These are phyloP conservation scores for Cenchrus purpureus DNA, from an alignment of 176 grass and related monocot genomes.

Conservation along the genomic window DNA sequence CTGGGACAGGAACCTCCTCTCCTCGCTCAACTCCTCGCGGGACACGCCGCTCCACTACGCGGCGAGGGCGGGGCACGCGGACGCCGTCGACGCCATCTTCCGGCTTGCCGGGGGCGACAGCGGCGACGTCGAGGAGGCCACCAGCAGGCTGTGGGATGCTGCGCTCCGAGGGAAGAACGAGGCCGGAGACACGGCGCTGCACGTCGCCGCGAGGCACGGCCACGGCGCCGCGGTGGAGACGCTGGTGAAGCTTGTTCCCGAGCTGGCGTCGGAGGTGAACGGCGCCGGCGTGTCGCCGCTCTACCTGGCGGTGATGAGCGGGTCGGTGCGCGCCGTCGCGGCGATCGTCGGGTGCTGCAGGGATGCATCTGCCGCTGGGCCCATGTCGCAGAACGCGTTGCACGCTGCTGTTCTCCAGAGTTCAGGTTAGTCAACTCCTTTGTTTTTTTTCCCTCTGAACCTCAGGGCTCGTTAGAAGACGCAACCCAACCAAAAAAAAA, in stretches of 20 bases:
- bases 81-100: slow-evolving; percentile 1
- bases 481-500: too few relatives aligned
- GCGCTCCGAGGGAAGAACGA: background rate
- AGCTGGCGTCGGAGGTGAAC: slow-evolving; percentile 24
- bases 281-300: slow-evolving; percentile 39
- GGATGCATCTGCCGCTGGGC: slow-evolving; percentile 6
- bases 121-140: background rate
- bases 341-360: background rate
- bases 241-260: slow-evolving; percentile 16
- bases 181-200: slow-evolving; percentile 49
- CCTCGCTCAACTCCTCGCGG: background rate
- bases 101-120: background rate
- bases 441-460: too few relatives aligned
- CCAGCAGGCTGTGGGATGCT: background rate
- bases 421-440: background rate
- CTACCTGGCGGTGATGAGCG: slow-evolving; percentile 49
- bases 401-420: slow-evolving; percentile 48
- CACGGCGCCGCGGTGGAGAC: background rate
- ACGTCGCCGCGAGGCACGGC: slow-evolving; percentile 40
- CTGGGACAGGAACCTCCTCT: slow-evolving; percentile 12
- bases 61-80: slow-evolving; percentile 13
- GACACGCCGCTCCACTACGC: slow-evolving; percentile 60
- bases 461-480: too few relatives aligned
- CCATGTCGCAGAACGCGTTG: slow-evolving; percentile 40
- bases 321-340: slow-evolving; percentile 2